phyloP scores from a whole-genome alignment of 345 rosid species.

The Gossypium rotundifolium region DNA sequence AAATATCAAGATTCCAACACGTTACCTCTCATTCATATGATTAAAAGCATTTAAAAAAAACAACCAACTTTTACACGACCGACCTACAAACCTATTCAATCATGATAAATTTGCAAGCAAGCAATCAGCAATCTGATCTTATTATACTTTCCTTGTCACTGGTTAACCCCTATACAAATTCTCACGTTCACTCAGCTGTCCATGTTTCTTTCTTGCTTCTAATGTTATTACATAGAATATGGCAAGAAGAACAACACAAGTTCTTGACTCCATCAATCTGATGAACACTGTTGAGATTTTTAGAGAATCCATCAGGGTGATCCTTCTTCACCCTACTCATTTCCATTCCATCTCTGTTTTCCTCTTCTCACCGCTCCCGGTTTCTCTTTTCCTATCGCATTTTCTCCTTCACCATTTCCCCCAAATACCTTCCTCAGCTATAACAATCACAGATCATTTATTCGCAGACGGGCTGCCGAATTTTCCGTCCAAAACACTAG shows the following conservation, averaged over 20 bases:
- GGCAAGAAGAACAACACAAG: constrained; percentile 19
- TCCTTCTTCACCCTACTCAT: constrained; percentile 25
- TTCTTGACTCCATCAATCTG: constrained; percentile 16
- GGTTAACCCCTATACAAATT: neutral
- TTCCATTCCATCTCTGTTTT: constrained; percentile 27
- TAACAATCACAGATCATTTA: constrained; percentile 9
- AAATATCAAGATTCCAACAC: neutral
- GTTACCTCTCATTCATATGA: neutral
- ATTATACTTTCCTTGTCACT: neutral
- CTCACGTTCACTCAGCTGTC: constrained; percentile 4
- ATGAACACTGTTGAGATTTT: constrained; percentile 19
- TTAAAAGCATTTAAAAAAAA: constrained; percentile 1
- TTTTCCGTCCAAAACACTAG: constrained; percentile 15
- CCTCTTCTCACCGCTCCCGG: constrained; percentile 27
- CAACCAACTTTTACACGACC: neutral
- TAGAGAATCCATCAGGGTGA: constrained; percentile 29
- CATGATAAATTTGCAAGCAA: neutral
- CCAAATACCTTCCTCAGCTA: constrained; percentile 9
- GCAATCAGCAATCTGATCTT: neutral
- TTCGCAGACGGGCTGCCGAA: constrained; percentile 7
- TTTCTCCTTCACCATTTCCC: constrained; percentile 20
- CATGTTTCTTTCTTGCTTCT: neutral
- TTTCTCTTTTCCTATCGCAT: constrained; percentile 28
- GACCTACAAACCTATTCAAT: neutral
- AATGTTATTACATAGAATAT: neutral